Evolutionary conservation across 75 land plant species (phyloP), one percentile per base, ranked within the genome.

Genomic region (Chamaecyparis obtusa): DNA sequence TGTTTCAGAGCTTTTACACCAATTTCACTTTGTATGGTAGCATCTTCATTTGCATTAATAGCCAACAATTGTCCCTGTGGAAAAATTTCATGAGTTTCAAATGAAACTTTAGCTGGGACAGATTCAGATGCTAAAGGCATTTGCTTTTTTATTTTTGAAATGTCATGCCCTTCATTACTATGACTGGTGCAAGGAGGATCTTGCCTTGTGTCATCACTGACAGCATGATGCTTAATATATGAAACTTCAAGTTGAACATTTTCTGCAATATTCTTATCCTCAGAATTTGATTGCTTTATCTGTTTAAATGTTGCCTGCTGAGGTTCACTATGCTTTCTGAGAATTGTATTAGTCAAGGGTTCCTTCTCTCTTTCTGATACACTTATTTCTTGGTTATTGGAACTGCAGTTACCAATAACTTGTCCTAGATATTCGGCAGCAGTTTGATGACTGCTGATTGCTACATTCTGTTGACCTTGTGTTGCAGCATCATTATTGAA

Each of bases 401-500:
- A 80, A 43, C 44, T 80, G 83, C 48, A 24, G n/a, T 24, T 39
- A 48, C 43, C 49, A 43, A 43, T 30, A 80, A 43, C 83, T 41
- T 43, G 83, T 48, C 83, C 39, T 27, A 27, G 44, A 80, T 8
- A 48, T 43, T 80, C 83, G 21, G 48, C 14, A 80, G 49, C n/a
- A 43, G 44, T 24, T 9, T 80, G n/a, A 44, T 30, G 41, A 80
- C 30, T 44, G 19, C 30, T 11, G 24, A 27, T 44, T 44, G 15
- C 30, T 48, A 80, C 44, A 9, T 80, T 17, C 83, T 80, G 48
- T 43, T 80, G 49, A 80, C 24, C 51, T 80, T 80, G 83, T 27
- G 48, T 43, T 80, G 83, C 48, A 24, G 83, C 30, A 80, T 80
- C 51, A 80, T 80, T 27, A 80, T 80, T 80, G 49, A 80, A 39